A percentile compares a stretch with the other conserved stretches of the same genome.
phyloP scores from a whole-genome alignment of 306 rosid genomes.

The Myrica gale region DNA sequence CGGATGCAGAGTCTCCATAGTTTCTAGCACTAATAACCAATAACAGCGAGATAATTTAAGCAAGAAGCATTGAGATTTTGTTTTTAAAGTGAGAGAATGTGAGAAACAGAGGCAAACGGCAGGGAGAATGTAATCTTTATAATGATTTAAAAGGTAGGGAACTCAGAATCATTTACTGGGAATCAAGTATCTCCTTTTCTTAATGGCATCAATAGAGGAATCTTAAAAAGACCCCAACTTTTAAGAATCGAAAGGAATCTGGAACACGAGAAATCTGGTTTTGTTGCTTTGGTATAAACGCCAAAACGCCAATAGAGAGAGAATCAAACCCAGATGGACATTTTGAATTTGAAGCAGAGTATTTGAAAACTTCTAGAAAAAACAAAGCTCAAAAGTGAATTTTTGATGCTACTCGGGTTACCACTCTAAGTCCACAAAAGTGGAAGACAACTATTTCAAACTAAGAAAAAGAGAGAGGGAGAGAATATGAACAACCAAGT shows the following conservation, averaged over 20 bases:
- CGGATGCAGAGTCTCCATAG: constrained; percentile 65
- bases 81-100: constrained; percentile 5
- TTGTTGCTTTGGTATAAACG: constrained; percentile 10
- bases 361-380: neutral
- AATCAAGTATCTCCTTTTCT: constrained; percentile 61
- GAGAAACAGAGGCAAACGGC: constrained; percentile 13
- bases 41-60: constrained; percentile 20
- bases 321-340: neutral
- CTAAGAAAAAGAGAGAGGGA: constrained; percentile 18
- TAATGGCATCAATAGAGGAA: constrained; percentile 52
- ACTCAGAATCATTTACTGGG: constrained; percentile 55
- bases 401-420: neutral
- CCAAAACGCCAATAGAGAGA: neutral
- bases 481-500: constrained; percentile 27
- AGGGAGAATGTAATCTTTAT: constrained; percentile 25
- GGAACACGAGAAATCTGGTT: constrained; percentile 18
- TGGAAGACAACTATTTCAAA: no score
- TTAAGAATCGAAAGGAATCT: constrained; percentile 76
- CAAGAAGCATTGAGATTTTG: constrained; percentile 14
- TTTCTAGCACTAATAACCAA: constrained; percentile 16
- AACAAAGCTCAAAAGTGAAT: constrained; percentile 9
- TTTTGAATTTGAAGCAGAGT: constrained; percentile 4
- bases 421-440: no score
- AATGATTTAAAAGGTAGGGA: constrained; percentile 47
- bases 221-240: constrained; percentile 59